Evolutionary conservation across 352 stramenopile genomes (phyloP), one percentile per base, ranked within the genome.

Genomic region (Phytophthora pluvialis): DNA sequence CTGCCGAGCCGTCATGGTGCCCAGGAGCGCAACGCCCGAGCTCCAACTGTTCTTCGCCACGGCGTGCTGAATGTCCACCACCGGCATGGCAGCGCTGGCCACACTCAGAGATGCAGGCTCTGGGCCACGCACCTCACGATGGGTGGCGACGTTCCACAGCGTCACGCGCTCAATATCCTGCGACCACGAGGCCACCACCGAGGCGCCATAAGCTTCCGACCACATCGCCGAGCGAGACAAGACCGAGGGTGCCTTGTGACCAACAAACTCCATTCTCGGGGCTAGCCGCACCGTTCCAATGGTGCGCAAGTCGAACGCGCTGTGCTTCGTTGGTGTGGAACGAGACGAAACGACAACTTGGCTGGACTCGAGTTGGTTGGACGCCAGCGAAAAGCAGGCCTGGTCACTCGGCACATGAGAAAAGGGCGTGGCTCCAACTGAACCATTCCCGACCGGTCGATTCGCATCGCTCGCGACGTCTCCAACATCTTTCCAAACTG

Each of bases 171-270:
- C 56, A 25, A 54, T 46, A 57, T 78, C 70, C 16, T 72, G 65
- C 25, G 60, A 72, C 70, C 70, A 78, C 21, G 65, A 75, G n/a
- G 70, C 65, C 16, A 64, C 56, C 21, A 75, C 46, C 9, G 60
- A 59, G 13, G 55, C 53, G 1, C 70, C 70, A 60, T 77, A 47
- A 6, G 50, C 44, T 63, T 77, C 69, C 7, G 64, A 68, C 78
- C 78, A 89, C 28, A 83, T 60, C 15, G 78, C 72, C 12, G 80
- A 86, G 10, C 80, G 71, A 33, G 70, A 78, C 35, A 88, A 63
- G 35, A 78, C 67, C 0, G 76, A 69, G 1, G 77, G 65, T 16
- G 80, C 78, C 16, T 75, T 69, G 36, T 88, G 72, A 18, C 78
- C 78, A 11, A 55, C 54, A 32, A 83, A 65, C 39, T 73, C 65